Conservation (phyloP, 192 early-diverging fungal species). For the Pecoramyces ruminantium region DNA sequence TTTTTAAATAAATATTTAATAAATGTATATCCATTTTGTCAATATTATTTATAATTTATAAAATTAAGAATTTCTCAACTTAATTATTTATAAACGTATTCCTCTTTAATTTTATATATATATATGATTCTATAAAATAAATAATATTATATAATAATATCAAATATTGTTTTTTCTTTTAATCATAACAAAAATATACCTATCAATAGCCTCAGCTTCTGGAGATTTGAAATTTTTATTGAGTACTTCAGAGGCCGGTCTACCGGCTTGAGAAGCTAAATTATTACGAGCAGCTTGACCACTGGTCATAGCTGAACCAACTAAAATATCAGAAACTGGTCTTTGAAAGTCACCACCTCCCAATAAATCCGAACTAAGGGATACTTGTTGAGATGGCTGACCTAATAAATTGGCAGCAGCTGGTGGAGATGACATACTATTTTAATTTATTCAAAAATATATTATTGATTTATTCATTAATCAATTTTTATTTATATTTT, state of each 20-base stretch:
- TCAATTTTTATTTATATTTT: too few species aligned
- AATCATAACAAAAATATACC: conserved; percentile 45
- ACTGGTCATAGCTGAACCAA: background rate
- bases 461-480: too few species aligned
- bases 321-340: background rate
- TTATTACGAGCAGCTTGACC: background rate
- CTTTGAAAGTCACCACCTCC: background rate
- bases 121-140: too few species aligned
- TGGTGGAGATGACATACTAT: background rate
- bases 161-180: too few species aligned
- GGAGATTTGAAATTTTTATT: conserved; percentile 20
- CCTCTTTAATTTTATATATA: too few species aligned
- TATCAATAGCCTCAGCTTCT: conserved; percentile 53
- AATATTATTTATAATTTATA: too few species aligned
- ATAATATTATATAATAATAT: too few species aligned
- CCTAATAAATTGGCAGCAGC: background rate
- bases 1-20: too few species aligned
- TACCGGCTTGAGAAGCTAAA: background rate
- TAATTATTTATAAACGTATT: too few species aligned
- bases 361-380: background rate
- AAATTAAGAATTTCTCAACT: too few species aligned
- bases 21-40: too few species aligned
- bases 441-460: too few species aligned
- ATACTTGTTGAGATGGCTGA: background rate
- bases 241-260: conserved; percentile 17